These are phyloP conservation scores for Coleophoma crateriformis DNA, from an alignment of 2,329 filamentous ascomycete species.

Conservation along the genomic window DNA sequence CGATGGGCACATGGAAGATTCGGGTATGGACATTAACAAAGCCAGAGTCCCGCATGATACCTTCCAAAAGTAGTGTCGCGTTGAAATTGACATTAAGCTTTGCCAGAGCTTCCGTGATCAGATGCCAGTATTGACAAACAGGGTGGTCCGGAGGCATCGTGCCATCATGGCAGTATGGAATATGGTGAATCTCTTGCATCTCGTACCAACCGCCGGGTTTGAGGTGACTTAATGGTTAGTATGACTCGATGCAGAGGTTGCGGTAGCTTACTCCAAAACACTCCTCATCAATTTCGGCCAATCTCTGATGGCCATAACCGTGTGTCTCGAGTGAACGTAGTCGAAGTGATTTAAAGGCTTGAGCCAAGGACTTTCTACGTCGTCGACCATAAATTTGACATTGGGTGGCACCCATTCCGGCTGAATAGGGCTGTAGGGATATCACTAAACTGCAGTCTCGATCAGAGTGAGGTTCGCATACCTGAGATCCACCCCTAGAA, in stretches of 20 bases:
- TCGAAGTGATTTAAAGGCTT: conserved; percentile 50
- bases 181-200: conserved; percentile 47
- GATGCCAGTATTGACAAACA: conserved; percentile 40
- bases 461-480: background rate
- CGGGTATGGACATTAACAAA: conserved; percentile 46
- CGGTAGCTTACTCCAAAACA: conserved; percentile 35
- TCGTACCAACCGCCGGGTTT: conserved; percentile 51
- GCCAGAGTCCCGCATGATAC: conserved; percentile 43
- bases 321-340: conserved; percentile 54
- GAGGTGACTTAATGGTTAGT: conserved; percentile 34
- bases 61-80: conserved; percentile 34
- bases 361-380: conserved; percentile 50
- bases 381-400: conserved; percentile 60
- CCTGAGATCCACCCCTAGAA: conserved; percentile 44
- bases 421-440: conserved; percentile 44
- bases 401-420: conserved; percentile 54
- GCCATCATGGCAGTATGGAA: conserved; percentile 37
- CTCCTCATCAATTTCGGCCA: conserved; percentile 45
- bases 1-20: conserved; percentile 45
- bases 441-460: background rate
- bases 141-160: conserved; percentile 33
- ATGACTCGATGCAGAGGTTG: background rate
- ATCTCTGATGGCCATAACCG: conserved; percentile 49
- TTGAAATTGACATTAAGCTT: conserved; percentile 42
- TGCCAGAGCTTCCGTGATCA: conserved; percentile 37